Conservation (phyloP, 495 filamentous ascomycete genomes). For the Baudoinia panamericana region DNA sequence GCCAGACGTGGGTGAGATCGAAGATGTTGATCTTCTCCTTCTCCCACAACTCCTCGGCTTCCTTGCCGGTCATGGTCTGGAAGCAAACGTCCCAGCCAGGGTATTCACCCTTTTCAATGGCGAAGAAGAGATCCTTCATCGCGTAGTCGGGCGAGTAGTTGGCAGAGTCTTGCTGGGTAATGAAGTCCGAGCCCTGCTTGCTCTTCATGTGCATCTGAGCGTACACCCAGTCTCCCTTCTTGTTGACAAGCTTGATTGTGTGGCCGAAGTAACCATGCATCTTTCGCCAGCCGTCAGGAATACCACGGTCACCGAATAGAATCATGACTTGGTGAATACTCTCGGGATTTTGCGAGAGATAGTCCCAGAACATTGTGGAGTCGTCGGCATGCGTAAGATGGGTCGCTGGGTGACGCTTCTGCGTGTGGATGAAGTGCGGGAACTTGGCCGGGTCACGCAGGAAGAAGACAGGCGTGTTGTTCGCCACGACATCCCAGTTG, state of each 20-base stretch:
- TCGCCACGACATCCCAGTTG: conserved; percentile 40
- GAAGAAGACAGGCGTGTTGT: conserved; percentile 55
- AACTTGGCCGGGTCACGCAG: conserved; percentile 34
- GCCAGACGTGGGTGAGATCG: conserved; percentile 34
- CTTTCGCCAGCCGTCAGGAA: conserved; percentile 33
- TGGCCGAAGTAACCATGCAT: conserved; percentile 35
- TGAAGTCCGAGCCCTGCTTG: conserved; percentile 32
- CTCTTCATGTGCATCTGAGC: conserved; percentile 33
- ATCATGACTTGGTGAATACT: conserved; percentile 34
- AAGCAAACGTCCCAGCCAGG: conserved; percentile 31
- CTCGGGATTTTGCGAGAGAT: conserved; percentile 33
- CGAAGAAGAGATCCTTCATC: conserved; percentile 32
- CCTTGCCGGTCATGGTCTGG: conserved; percentile 37
- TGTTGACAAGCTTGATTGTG: conserved; percentile 34
- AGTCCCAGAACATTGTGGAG: conserved; percentile 35
- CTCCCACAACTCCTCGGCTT: conserved; percentile 35
- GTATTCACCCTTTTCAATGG: conserved; percentile 32
- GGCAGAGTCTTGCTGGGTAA: conserved; percentile 30
- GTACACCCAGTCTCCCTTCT: conserved; percentile 34
- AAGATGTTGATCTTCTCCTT: conserved; percentile 34
- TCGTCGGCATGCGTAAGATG: conserved; percentile 30
- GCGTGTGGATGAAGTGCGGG: conserved; percentile 36
- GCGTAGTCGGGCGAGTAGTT: conserved; percentile 32
- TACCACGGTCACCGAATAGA: conserved; percentile 34
- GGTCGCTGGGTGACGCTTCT: conserved; percentile 32